Evolutionary conservation across 306 rosid species (phyloP).

Genomic region (Rosa multiflora): DNA sequence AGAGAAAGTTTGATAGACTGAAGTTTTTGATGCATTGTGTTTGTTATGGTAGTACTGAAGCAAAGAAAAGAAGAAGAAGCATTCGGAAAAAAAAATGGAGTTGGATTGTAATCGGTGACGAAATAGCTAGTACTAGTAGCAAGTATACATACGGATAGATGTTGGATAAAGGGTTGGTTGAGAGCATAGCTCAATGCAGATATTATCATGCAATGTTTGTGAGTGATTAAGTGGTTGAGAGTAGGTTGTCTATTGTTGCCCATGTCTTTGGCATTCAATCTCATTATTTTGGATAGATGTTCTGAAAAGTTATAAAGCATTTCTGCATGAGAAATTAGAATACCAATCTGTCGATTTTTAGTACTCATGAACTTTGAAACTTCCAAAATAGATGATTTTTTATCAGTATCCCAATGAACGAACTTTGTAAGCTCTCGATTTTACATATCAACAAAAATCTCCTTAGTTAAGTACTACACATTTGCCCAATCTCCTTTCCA

Average conservation of each 20-base stretch:
- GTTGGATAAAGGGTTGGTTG: background rate
- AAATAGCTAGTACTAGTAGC: background rate
- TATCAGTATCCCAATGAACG: background rate
- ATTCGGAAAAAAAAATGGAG: background rate
- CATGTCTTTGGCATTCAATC: conserved; percentile 10
- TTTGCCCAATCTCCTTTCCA: background rate
- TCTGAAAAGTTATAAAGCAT: background rate
- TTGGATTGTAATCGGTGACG: conserved; percentile 1
- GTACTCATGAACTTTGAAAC: background rate
- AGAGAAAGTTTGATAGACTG: conserved; percentile 1
- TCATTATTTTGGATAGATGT: background rate
- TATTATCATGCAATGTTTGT: conserved; percentile 13
- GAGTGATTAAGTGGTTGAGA: background rate
- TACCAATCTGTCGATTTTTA: background rate
- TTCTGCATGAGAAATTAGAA: background rate
- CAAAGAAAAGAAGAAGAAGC: background rate
- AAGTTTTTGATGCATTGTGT: background rate
- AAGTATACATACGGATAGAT: background rate
- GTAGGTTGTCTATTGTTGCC: conserved; percentile 11
- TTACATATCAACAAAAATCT: background rate
- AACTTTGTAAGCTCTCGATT: background rate
- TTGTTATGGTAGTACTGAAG: background rate
- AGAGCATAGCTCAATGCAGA: background rate
- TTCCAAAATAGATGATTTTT: background rate
- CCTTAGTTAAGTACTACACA: background rate